Evolutionary conservation across 2,329 filamentous ascomycete species (phyloP), one percentile per base, ranked within the genome.

Genomic region (Zasmidium angulare): DNA sequence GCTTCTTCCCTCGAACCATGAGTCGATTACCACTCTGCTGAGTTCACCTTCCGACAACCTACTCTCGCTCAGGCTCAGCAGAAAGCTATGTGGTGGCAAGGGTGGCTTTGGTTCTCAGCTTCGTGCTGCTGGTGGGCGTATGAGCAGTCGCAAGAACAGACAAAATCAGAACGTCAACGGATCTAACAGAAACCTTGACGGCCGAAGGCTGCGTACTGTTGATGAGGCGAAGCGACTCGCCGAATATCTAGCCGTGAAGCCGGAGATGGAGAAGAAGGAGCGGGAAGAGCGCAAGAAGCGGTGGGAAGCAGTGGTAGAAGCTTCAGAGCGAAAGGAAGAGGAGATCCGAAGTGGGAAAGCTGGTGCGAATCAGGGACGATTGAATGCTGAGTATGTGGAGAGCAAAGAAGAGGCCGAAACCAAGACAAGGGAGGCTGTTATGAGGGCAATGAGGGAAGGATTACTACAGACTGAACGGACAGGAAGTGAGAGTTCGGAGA

Each of bases 101-200:
- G 95, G 95, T 76, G 95, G 95, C 71, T 99, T 99, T 74, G 95
- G 95, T 55, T 98, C 93, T 1, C 96, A 99, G 75, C 86, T 99
- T 40, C 91, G 96, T 72, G 95, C 96, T 0, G 95, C 95, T 2
- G 95, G 96, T 72, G 95, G 96, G 46, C 93, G 96, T 78, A 99
- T 99, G 95, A 96, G 92, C 1, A 93, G 90, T n/a, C 86, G 87
- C 68, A 96, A 96, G 80, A 95, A 93, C 82, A 86, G 90, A 68
- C 88, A 86, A 55, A 64, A 68, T 17, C 91, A 96, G 40, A 88
- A 91, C 62, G 59, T 64, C 10, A 93, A 96, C 70, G 93, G 87
- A 22, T 97, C 93, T 1, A 96, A 91, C 72, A 87, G 95, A 64
- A 99, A 98, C 66, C 82, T 99, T 1, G 95, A 98, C 70, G 95